phyloP scores from a whole-genome alignment of 768 basidiomycete species.

The Chalciporus chontae region DNA sequence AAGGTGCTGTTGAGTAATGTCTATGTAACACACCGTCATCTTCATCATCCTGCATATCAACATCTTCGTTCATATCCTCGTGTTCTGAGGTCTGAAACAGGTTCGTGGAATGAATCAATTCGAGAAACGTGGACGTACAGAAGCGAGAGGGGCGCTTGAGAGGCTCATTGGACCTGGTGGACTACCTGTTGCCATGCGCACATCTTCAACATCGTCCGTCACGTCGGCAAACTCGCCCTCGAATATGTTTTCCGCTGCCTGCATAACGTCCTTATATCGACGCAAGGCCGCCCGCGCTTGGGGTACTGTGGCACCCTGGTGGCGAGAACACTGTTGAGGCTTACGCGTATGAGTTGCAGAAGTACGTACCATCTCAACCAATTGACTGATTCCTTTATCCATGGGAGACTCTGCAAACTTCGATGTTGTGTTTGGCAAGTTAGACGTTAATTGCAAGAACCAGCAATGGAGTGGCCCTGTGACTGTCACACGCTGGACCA shows the following conservation, averaged over 20 bases:
- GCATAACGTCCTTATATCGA: slow-evolving; percentile 85
- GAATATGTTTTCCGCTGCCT: slow-evolving; percentile 83
- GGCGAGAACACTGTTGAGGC: background rate
- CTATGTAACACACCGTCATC: slow-evolving; percentile 42
- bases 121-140: slow-evolving; percentile 14
- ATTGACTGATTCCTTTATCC: slow-evolving; percentile 55
- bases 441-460: slow-evolving; percentile 1
- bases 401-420: slow-evolving; percentile 25
- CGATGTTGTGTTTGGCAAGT: slow-evolving; percentile 2
- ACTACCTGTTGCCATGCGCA: slow-evolving; percentile 38
- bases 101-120: background rate
- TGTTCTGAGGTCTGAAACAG: slow-evolving; percentile 56
- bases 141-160: slow-evolving; percentile 23
- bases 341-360: background rate
- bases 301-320: slow-evolving; percentile 74
- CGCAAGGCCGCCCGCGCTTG: slow-evolving; percentile 83
- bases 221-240: slow-evolving; percentile 81
- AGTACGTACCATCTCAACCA: slow-evolving; percentile 55
- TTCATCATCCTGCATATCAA: slow-evolving; percentile 44
- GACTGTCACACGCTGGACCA: slow-evolving; percentile 8
- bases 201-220: slow-evolving; percentile 48
- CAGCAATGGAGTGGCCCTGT: slow-evolving; percentile 27
- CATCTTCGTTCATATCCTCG: slow-evolving; percentile 47
- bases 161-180: slow-evolving; percentile 26
- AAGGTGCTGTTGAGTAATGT: background rate